These are phyloP conservation scores for Westerdykella aurantiaca DNA, from an alignment of 2,329 filamentous ascomycete species.

Conservation along the genomic window DNA sequence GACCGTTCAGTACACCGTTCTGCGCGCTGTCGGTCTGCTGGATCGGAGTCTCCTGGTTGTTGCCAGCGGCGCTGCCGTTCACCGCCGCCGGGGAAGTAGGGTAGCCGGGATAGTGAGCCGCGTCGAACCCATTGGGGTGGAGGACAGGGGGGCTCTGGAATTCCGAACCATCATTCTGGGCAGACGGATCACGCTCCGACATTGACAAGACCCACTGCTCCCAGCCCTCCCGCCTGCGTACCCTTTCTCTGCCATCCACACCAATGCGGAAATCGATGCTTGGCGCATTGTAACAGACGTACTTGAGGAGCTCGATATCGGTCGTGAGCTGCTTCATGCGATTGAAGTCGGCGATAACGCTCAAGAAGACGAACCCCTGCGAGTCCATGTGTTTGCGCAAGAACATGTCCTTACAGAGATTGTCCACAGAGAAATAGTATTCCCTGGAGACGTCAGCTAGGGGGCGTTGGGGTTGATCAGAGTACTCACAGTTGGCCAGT, in stretches of 20 bases:
- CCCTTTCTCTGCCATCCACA: conserved; percentile 69
- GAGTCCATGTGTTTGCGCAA: conserved; percentile 90
- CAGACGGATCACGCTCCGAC: conserved; percentile 64
- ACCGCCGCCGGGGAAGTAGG: conserved; percentile 18
- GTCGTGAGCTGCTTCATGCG: conserved; percentile 69
- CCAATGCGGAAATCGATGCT: conserved; percentile 69
- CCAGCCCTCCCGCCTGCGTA: conserved; percentile 73
- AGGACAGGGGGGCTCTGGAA: conserved; percentile 39
- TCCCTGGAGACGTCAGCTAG: conserved; percentile 54
- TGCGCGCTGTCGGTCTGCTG: conserved; percentile 10
- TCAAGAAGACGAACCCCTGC: conserved; percentile 80
- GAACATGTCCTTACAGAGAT: conserved; percentile 87
- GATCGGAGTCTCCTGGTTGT: conserved; percentile 10
- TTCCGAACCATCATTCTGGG: conserved; percentile 66
- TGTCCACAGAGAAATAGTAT: conserved; percentile 96
- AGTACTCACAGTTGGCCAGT: conserved; percentile 52
- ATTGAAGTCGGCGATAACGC: conserved; percentile 78
- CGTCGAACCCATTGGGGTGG: conserved; percentile 33
- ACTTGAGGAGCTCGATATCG: conserved; percentile 67
- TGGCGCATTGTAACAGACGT: conserved; percentile 66
- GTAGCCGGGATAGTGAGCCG: conserved; percentile 24
- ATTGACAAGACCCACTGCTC: conserved; percentile 69
- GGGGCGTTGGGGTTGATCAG: neutral
- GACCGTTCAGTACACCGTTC: conserved; percentile 13
- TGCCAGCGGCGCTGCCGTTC: conserved; percentile 25